A percentile compares a stretch with the other conserved stretches of the same genome.
Evolutionary conservation across 345 rosid genomes (phyloP).

Genomic region (Kandelia obovata): DNA sequence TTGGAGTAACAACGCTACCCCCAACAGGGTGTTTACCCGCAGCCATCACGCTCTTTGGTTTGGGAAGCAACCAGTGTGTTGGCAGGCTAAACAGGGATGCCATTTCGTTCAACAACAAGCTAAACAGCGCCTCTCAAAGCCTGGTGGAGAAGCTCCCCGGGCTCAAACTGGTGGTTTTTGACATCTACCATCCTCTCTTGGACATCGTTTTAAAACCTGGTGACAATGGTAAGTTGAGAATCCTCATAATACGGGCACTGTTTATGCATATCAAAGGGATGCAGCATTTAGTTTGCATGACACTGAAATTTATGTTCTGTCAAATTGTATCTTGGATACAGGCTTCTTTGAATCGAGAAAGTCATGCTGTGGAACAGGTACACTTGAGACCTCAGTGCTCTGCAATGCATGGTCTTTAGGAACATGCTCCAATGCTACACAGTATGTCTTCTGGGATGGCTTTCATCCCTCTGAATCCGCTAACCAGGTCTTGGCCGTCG

Average conservation of each 20-base stretch:
- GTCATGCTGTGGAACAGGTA: constrained; percentile 92
- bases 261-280: too few species aligned
- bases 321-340: constrained; percentile 20
- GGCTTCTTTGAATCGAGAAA: constrained; percentile 80
- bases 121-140: constrained; percentile 58
- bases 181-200: constrained; percentile 71
- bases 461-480: constrained; percentile 93
- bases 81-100: constrained; percentile 70
- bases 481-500: constrained; percentile 56
- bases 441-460: constrained; percentile 91
- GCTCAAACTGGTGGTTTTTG: constrained; percentile 77
- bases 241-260: constrained; percentile 10
- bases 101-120: constrained; percentile 61
- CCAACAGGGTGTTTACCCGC: constrained; percentile 91
- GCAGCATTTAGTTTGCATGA: too few species aligned
- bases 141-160: constrained; percentile 50
- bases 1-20: constrained; percentile 77
- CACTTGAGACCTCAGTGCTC: constrained; percentile 73
- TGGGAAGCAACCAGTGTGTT: constrained; percentile 70
- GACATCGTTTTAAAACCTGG: constrained; percentile 58
- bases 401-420: constrained; percentile 64
- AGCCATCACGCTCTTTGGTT: constrained; percentile 73
- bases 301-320: background rate
- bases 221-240: constrained; percentile 50
- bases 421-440: constrained; percentile 77